Percentiles rank a stretch among this genome's conserved stretches.
These are phyloP conservation scores for Petasospora fabianii DNA, from an alignment of 1,139 yeast species.

Conservation along the genomic window DNA sequence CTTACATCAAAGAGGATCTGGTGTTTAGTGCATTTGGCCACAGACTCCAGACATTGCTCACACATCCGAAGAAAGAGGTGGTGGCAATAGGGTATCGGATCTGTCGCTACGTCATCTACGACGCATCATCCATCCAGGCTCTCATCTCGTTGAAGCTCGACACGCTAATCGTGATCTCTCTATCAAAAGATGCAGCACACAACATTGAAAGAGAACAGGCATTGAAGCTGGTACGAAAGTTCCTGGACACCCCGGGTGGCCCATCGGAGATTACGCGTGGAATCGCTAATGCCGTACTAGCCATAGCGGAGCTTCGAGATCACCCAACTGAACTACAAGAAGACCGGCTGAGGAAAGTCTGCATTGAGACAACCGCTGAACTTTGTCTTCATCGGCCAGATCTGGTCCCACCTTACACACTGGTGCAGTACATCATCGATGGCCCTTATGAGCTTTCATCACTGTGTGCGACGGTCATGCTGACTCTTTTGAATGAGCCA, in stretches of 20 bases:
- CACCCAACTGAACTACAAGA: constrained; percentile 52
- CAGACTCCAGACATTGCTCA: constrained; percentile 57
- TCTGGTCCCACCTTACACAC: constrained; percentile 47
- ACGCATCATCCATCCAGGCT: constrained; percentile 46
- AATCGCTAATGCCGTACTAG: constrained; percentile 65
- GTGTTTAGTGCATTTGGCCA: constrained; percentile 58
- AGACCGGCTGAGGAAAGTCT: constrained; percentile 50
- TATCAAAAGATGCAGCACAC: constrained; percentile 50
- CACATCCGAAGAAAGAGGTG: constrained; percentile 57
- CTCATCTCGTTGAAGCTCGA: constrained; percentile 54
- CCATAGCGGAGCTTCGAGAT: constrained; percentile 54
- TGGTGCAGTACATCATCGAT: constrained; percentile 58
- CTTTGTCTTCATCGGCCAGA: constrained; percentile 65
- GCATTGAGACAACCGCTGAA: constrained; percentile 73
- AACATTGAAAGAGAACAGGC: constrained; percentile 78
- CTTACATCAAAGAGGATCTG: constrained; percentile 62
- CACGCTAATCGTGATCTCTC: constrained; percentile 57
- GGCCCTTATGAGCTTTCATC: constrained; percentile 59
- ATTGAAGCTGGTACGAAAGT: constrained; percentile 61
- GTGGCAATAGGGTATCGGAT: constrained; percentile 75
- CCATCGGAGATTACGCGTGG: constrained; percentile 57
- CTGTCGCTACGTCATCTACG: constrained; percentile 59
- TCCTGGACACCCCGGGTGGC: constrained; percentile 57
- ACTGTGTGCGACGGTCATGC: constrained; percentile 51
- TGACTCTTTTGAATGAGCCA: constrained; percentile 59